Conservation (phyloP, 2,329 filamentous ascomycete species). For the Ophiocordyceps polyrhachis-furcata region DNA sequence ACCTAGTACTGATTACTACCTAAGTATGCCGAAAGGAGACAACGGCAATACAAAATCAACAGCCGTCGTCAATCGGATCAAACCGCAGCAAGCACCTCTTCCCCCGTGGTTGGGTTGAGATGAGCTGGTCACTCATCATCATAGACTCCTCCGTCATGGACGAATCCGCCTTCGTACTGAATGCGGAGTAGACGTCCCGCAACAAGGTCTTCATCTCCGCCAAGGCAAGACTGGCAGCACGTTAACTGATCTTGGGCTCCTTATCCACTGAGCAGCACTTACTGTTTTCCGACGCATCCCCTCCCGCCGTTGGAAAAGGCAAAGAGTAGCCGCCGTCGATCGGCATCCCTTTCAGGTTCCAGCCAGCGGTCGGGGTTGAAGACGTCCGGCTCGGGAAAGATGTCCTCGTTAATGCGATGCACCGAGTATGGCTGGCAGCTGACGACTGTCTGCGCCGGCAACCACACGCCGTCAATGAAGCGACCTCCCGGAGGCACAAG, state of each 20-base stretch:
- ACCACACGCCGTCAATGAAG: slow-evolving; percentile 31
- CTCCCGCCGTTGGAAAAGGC: slow-evolving; percentile 47
- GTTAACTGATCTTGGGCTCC: neutral
- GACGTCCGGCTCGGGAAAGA: slow-evolving; percentile 59
- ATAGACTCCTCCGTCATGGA: slow-evolving; percentile 37
- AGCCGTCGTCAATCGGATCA: slow-evolving; percentile 11
- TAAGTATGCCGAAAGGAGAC: no score
- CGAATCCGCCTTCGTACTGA: slow-evolving; percentile 33
- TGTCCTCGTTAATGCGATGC: slow-evolving; percentile 38
- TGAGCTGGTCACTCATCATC: slow-evolving; percentile 48
- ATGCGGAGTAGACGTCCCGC: slow-evolving; percentile 41
- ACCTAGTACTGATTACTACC: neutral
- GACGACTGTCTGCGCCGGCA: slow-evolving; percentile 36
- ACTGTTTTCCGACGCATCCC: slow-evolving; percentile 51
- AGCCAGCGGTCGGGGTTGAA: slow-evolving; percentile 80
- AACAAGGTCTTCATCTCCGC: slow-evolving; percentile 51
- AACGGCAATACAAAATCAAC: no score
- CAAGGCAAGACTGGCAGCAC: slow-evolving; percentile 30
- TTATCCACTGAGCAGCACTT: slow-evolving; percentile 14
- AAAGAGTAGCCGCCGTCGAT: slow-evolving; percentile 44
- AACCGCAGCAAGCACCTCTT: slow-evolving; percentile 39
- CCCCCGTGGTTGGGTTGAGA: slow-evolving; percentile 42
- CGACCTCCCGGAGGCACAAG: slow-evolving; percentile 36
- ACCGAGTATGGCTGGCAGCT: slow-evolving; percentile 43
- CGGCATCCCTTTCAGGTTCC: slow-evolving; percentile 50